These are phyloP conservation scores for Ascochyta rabiei DNA, from an alignment of 2,329 filamentous ascomycete genomes.

Conservation along the genomic window DNA sequence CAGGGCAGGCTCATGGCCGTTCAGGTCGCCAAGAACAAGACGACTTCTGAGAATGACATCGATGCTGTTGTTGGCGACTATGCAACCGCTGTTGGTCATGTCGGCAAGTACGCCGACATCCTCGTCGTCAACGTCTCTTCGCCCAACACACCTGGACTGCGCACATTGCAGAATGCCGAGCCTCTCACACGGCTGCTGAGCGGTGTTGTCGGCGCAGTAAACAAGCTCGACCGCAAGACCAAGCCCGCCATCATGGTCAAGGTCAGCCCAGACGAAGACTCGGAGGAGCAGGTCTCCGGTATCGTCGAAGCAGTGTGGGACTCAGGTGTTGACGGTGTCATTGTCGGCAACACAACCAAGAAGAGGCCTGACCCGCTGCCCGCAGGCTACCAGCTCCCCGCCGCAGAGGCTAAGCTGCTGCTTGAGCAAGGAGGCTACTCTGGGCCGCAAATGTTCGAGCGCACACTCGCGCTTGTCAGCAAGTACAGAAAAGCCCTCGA, in stretches of 20 bases:
- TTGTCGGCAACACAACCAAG: constrained; percentile 97
- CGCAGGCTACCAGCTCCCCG: constrained; percentile 66
- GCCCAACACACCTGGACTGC: constrained; percentile 91
- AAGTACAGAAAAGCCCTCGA: constrained; percentile 69
- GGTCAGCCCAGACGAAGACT: constrained; percentile 93
- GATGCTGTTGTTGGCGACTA: constrained; percentile 80
- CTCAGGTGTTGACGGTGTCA: constrained; percentile 90
- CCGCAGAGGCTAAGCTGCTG: constrained; percentile 70
- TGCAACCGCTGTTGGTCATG: constrained; percentile 81
- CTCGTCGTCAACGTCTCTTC: constrained; percentile 98
- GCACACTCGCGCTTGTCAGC: constrained; percentile 77
- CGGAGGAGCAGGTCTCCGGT: constrained; percentile 80
- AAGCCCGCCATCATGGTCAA: constrained; percentile 95
- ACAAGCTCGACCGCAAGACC: constrained; percentile 69
- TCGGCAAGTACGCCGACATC: constrained; percentile 90
- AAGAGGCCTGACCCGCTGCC: constrained; percentile 74
- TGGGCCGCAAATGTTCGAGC: constrained; percentile 84
- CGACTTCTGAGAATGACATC: constrained; percentile 83
- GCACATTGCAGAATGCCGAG: constrained; percentile 82
- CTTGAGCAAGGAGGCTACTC: constrained; percentile 87
- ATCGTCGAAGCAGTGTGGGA: constrained; percentile 69
- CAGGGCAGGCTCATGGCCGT: constrained; percentile 82
- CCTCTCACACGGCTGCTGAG: constrained; percentile 80
- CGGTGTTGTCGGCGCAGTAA: constrained; percentile 81
- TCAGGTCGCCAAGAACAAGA: constrained; percentile 97